phyloP scores from a whole-genome alignment of 306 rosid genomes.

The Fagus crenata region DNA sequence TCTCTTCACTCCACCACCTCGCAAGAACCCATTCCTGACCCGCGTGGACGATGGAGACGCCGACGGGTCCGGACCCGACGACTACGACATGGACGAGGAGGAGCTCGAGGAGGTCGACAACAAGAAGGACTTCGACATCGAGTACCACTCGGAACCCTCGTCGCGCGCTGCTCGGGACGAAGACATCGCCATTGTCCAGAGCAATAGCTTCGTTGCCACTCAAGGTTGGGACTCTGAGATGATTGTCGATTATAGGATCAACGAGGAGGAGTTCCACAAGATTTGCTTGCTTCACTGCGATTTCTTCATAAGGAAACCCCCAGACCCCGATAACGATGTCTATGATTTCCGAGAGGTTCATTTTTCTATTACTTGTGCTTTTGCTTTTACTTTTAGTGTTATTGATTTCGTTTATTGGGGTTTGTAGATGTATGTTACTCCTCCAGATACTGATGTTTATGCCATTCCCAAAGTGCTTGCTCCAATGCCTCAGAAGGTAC shows the following conservation, averaged over 20 bases:
- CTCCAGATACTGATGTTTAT: conserved; percentile 94
- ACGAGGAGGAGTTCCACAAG: conserved; percentile 91
- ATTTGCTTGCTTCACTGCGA: conserved; percentile 73
- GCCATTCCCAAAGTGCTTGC: conserved; percentile 85
- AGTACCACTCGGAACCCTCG: conserved; percentile 56
- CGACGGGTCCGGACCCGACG: conserved; percentile 62
- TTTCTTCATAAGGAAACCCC: conserved; percentile 84
- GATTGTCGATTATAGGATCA: conserved; percentile 78
- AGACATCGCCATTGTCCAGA: conserved; percentile 61
- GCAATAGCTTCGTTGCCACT: conserved; percentile 65
- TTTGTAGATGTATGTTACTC: conserved; percentile 90
- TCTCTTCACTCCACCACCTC: conserved; percentile 16
- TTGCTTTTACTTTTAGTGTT: background rate
- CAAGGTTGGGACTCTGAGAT: conserved; percentile 84
- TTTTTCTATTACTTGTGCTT: background rate
- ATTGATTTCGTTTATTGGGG: background rate
- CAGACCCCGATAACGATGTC: conserved; percentile 82
- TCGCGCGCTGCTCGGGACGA: conserved; percentile 35
- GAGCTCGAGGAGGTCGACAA: conserved; percentile 84
- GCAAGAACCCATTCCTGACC: conserved; percentile 47
- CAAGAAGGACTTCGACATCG: conserved; percentile 89
- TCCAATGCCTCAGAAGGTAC: conserved; percentile 92
- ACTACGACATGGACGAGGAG: conserved; percentile 85
- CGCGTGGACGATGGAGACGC: conserved; percentile 69
- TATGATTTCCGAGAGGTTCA: conserved; percentile 89